Conservation (phyloP, 371 early-diverging fungal genomes). For the Blastocladiella emersonii region DNA sequence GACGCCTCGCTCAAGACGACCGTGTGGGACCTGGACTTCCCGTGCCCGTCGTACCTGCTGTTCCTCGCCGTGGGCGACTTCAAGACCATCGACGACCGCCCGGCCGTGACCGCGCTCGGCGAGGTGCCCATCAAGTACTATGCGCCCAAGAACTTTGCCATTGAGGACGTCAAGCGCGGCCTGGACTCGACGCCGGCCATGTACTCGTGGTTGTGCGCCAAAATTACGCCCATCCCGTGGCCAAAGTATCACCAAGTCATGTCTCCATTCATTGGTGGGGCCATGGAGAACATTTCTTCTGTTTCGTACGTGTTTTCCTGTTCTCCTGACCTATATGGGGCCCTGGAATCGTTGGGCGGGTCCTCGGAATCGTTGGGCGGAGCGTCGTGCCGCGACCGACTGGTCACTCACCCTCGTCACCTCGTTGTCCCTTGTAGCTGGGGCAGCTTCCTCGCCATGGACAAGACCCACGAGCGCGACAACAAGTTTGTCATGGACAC, state of each 20-base stretch:
- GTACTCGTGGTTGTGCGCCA: conserved; percentile 34
- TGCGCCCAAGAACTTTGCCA: conserved; percentile 20
- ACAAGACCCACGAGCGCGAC: conserved; percentile 21
- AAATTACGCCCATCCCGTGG: conserved; percentile 34
- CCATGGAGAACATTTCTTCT: conserved; percentile 51
- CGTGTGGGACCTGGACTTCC: conserved; percentile 25
- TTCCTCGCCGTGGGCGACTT: conserved; percentile 43
- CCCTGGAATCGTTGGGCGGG: too few species aligned
- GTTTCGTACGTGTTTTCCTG: too few species aligned
- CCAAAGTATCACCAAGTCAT: conserved; percentile 41
- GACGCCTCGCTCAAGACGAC: conserved; percentile 21
- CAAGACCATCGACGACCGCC: conserved; percentile 26
- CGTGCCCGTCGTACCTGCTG: conserved; percentile 30
- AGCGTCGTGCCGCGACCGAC: too few species aligned
- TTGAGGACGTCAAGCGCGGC: conserved; percentile 21
- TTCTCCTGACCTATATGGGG: too few species aligned
- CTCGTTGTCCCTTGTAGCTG: too few species aligned
- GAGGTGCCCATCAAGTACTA: conserved; percentile 27
- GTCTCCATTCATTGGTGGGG: conserved; percentile 25
- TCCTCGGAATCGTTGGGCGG: too few species aligned
- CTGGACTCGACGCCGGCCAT: conserved; percentile 35
- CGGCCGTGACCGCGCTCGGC: conserved; percentile 28
- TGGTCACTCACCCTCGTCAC: too few species aligned
- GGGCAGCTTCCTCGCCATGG: conserved; percentile 15
- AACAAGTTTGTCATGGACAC: conserved; percentile 13